These are phyloP conservation scores for Citrus mangshanensis DNA, from an alignment of 345 rosid species.

Conservation along the genomic window DNA sequence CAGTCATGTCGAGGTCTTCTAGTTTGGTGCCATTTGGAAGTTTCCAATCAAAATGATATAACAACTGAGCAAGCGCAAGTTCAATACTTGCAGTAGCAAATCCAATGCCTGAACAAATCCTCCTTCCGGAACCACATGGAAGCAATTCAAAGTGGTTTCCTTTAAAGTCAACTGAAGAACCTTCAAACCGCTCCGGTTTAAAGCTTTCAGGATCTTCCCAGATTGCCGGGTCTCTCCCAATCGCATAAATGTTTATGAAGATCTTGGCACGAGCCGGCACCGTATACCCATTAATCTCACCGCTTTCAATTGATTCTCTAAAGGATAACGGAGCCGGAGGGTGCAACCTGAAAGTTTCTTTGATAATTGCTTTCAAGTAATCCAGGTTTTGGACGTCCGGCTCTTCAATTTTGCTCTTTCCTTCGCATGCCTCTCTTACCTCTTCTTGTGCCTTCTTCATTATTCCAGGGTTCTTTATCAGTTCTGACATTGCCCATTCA, in stretches of 20 bases:
- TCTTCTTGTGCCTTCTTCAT: constrained; percentile 16
- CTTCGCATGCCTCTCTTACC: constrained; percentile 2
- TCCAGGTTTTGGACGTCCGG: constrained; percentile 5
- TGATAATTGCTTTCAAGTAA: constrained; percentile 14
- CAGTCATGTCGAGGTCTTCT: too few relatives aligned
- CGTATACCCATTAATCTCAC: constrained; percentile 21
- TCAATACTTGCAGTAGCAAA: too few relatives aligned
- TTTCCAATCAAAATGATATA: too few relatives aligned
- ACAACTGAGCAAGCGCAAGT: too few relatives aligned
- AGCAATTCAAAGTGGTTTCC: constrained; percentile 12
- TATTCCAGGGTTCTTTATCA: constrained; percentile 1
- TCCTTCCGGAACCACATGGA: too few relatives aligned
- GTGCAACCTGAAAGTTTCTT: constrained; percentile 21
- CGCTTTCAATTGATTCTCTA: constrained; percentile 20
- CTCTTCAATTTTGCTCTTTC: constrained; percentile 14
- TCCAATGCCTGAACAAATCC: too few relatives aligned
- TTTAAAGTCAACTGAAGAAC: constrained; percentile 3
- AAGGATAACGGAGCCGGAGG: constrained; percentile 20
- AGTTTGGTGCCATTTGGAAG: too few relatives aligned
- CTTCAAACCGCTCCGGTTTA: not conserved
- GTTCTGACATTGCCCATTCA: constrained; percentile 23
- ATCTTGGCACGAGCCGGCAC: constrained; percentile 15
- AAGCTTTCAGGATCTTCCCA: constrained; percentile 16
- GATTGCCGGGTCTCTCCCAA: constrained; percentile 24
- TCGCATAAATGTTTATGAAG: constrained; percentile 22